Conservation (phyloP, 2,329 filamentous ascomycete genomes). For the Sporothrix euskadiensis region DNA sequence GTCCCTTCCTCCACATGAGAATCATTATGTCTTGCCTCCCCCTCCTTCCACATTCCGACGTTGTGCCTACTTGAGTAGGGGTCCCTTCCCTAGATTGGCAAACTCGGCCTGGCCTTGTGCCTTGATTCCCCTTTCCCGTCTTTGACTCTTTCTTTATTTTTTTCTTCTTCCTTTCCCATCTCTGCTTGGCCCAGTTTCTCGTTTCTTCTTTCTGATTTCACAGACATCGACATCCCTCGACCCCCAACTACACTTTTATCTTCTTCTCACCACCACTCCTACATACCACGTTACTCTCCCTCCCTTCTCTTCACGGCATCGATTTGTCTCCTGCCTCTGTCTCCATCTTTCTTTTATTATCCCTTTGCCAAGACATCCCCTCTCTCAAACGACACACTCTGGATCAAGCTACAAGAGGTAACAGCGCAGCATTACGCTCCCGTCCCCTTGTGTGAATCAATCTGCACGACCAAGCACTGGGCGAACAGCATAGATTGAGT, state of each 20-base stretch:
- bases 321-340: not conserved
- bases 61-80: not conserved
- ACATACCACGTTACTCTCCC: not conserved
- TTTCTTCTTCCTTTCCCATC: not conserved
- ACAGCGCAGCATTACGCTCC: not conserved
- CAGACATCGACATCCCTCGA: not conserved
- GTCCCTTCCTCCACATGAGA: not conserved
- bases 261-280: not conserved
- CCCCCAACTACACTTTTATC: not conserved
- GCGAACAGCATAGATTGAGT: constrained; percentile 24
- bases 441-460: constrained; percentile 12
- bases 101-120: not conserved
- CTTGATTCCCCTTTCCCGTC: not conserved
- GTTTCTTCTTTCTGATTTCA: not conserved
- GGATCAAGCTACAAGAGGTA: not conserved
- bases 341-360: constrained; percentile 7
- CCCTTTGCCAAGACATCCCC: constrained; percentile 15
- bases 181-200: not conserved
- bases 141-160: not conserved
- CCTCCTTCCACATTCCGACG: not conserved
- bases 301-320: not conserved
- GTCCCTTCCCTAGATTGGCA: not conserved
- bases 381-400: not conserved
- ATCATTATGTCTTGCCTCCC: constrained; percentile 4
- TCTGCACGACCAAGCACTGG: constrained; percentile 15